A percentile compares a stretch with the other conserved stretches of the same genome.
Evolutionary conservation across 2,329 filamentous ascomycete genomes (phyloP).

Genomic region (Fusarium fracticaudum): DNA sequence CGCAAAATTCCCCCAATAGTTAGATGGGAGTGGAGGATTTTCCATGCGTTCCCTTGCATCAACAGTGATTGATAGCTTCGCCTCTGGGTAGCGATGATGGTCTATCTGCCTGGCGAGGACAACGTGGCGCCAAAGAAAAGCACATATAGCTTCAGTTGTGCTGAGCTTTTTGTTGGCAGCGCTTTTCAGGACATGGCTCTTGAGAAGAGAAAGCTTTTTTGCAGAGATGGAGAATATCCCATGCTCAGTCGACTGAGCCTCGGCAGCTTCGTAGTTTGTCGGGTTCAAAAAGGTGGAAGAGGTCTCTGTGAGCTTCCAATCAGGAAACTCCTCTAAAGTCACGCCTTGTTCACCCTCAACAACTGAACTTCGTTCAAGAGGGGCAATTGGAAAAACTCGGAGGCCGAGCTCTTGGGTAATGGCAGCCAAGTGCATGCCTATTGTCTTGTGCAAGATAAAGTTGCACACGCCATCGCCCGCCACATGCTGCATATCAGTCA

Average conservation of each 20-base stretch:
- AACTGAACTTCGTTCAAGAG: background rate
- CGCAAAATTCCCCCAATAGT: constrained; percentile 18
- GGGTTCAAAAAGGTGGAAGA: constrained; percentile 1
- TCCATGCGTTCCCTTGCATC: background rate
- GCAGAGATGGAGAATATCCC: constrained; percentile 1
- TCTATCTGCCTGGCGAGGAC: background rate
- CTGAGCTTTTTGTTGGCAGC: background rate
- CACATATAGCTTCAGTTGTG: background rate
- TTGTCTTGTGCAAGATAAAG: constrained; percentile 4
- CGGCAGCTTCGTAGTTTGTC: background rate
- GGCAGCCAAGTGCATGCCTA: constrained; percentile 4
- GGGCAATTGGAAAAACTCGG: background rate
- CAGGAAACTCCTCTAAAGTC: background rate
- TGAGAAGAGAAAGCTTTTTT: background rate
- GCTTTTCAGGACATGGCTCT: background rate
- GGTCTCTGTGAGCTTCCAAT: constrained; percentile 11
- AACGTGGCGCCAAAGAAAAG: constrained; percentile 13
- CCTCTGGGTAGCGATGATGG: background rate
- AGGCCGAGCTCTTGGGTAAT: background rate
- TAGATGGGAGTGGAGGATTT: background rate
- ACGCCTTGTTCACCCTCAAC: background rate
- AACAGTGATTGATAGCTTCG: constrained; percentile 3
- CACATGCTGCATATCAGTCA: background rate
- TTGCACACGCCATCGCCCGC: constrained; percentile 13
- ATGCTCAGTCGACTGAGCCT: background rate